Conservation (phyloP, 2,329 filamentous ascomycete species). For the Cercospora sp. region DNA sequence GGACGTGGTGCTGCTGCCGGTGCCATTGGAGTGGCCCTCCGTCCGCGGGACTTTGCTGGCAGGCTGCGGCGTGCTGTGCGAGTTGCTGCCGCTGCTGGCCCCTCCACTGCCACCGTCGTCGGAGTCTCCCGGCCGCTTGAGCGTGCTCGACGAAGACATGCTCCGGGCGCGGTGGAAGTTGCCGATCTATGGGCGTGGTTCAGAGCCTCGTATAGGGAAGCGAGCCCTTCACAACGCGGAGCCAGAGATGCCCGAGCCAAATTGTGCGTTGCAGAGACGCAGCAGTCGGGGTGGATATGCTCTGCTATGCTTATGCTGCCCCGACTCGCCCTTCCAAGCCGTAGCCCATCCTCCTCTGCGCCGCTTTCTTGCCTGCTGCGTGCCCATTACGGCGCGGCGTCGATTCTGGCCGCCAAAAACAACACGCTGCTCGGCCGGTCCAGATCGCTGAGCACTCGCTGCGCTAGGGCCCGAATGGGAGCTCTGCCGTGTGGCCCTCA, state of each 20-base stretch:
- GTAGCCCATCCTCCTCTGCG: not conserved
- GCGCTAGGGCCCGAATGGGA: not conserved
- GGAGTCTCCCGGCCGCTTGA: slow-evolving; percentile 31
- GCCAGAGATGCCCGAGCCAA: not conserved
- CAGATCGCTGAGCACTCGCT: not conserved
- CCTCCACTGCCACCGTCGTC: slow-evolving; percentile 19
- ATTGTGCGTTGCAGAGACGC: not conserved
- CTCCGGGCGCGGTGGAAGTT: slow-evolving; percentile 26
- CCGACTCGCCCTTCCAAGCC: not conserved
- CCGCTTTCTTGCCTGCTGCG: slow-evolving; percentile 4
- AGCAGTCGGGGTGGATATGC: not conserved
- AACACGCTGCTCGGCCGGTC: not conserved
- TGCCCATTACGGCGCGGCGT: slow-evolving; percentile 10
- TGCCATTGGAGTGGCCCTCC: slow-evolving; percentile 7
- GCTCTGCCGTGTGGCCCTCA: not conserved
- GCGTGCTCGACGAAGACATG: slow-evolving; percentile 21
- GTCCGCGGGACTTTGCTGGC: slow-evolving; percentile 10
- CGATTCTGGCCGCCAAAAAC: slow-evolving; percentile 4
- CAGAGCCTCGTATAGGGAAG: slow-evolving; percentile 7
- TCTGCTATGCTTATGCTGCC: not conserved
- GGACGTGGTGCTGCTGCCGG: slow-evolving; percentile 1
- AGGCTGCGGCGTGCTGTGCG: slow-evolving; percentile 6
- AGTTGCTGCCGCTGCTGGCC: slow-evolving; percentile 3
- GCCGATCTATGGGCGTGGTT: slow-evolving; percentile 17
- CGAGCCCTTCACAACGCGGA: not conserved